Evolutionary conservation across 805 yeast species (phyloP), one percentile per base, ranked within the genome.

Genomic region (Spathaspora boniae): DNA sequence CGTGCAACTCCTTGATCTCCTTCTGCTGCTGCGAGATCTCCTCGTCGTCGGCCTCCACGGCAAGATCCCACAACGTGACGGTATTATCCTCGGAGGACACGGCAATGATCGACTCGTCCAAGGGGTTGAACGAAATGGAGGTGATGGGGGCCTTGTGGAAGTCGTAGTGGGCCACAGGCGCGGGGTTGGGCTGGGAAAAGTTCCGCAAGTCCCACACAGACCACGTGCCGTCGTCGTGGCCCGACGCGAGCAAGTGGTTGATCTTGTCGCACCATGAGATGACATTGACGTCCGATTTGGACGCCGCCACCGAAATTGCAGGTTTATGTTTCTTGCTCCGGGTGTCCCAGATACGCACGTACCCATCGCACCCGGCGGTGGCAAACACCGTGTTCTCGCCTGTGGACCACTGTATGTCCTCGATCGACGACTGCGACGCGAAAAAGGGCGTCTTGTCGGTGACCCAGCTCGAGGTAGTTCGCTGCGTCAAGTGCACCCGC

Each of bases 11-110:
- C 48, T 75, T 74, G 26, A 80, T 75, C 50, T 83, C 93, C 38
- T 78, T 74, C 49, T 78, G 76, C 64, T 91, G 97, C 53, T 82
- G 84, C 39, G 85, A 79, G 46, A 91, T 84, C 62, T 91, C 98
- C 56, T 91, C 98, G 56, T 93, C 98, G 60, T 89, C 98, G 3
- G 98, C 98, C 66, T 93, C 98, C 11, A 93, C 98, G 9, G 97
- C 91, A 58, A 93, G 72, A 67, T 93, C 98, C 98, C 98, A 93
- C 46, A 93, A 68, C 1, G 97, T 88, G 6, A 93, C 97, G 5
- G 98, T 93, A 59, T 88, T 88, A 62, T 93, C 98, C 57, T 89
- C 98, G 1, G 95, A 86, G 3, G 94, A 88, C 12, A 91, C 97
- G 1, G 98, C 98, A 36, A 93, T 76, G 43, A 89, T 87, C 0